phyloP scores from a whole-genome alignment of 2,329 filamentous ascomycete genomes.

The Hirsutella minnesotensis region DNA sequence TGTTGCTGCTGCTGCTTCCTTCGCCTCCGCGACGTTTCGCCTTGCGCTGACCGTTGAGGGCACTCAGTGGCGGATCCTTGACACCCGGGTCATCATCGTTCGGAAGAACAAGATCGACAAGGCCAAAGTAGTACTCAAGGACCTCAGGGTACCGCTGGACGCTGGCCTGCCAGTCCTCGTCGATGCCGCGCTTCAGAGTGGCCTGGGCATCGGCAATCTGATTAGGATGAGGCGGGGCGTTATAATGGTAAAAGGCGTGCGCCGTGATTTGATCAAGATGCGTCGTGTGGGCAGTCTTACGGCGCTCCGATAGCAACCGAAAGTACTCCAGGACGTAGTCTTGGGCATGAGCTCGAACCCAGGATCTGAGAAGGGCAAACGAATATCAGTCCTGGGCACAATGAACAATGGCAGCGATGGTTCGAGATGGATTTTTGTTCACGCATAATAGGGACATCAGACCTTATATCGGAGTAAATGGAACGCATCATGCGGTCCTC shows the following conservation, averaged over 20 bases:
- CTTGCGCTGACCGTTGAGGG: slow-evolving; percentile 37
- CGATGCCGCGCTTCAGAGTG: slow-evolving; percentile 59
- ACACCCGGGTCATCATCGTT: slow-evolving; percentile 47
- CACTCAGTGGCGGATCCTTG: slow-evolving; percentile 47
- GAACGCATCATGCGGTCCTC: slow-evolving; percentile 52
- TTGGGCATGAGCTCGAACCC: slow-evolving; percentile 54
- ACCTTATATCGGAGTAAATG: slow-evolving; percentile 54
- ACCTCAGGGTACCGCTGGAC: slow-evolving; percentile 71
- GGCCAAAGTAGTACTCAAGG: slow-evolving; percentile 67
- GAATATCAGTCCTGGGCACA: too few relatives aligned
- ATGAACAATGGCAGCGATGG: too few relatives aligned
- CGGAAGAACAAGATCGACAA: slow-evolving; percentile 56
- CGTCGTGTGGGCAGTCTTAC: slow-evolving; percentile 42
- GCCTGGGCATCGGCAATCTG: slow-evolving; percentile 54
- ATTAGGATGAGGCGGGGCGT: slow-evolving; percentile 43
- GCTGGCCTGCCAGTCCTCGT: slow-evolving; percentile 66
- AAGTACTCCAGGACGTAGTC: slow-evolving; percentile 59
- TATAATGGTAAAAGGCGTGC: slow-evolving; percentile 46
- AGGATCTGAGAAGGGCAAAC: slow-evolving; percentile 29
- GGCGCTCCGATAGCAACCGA: slow-evolving; percentile 45
- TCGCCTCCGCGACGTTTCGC: slow-evolving; percentile 27
- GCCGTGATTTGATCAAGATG: slow-evolving; percentile 44
- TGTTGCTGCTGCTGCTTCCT: slow-evolving; percentile 16
- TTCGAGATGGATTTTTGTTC: slow-evolving; percentile 6
- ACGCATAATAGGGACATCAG: slow-evolving; percentile 10